A percentile compares a stretch with the other conserved stretches of the same genome.
phyloP scores from a whole-genome alignment of 163 green algal genomes.

The Chloromonas sp. region DNA sequence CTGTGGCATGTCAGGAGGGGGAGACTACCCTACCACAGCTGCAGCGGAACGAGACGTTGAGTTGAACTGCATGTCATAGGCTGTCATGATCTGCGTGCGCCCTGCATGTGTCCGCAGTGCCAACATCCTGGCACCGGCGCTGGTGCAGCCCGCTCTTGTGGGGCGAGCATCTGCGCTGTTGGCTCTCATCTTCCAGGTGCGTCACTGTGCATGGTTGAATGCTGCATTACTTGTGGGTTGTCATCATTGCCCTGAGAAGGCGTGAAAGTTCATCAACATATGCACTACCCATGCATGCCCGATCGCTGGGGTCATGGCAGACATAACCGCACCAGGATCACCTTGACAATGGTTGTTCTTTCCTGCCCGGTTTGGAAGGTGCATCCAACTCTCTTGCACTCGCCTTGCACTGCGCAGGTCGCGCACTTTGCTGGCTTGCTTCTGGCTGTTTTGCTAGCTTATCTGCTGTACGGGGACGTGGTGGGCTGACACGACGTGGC shows the following conservation, averaged over 20 bases:
- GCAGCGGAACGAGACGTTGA: background rate
- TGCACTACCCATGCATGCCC: background rate
- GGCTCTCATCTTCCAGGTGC: conserved; percentile 55
- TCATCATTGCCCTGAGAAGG: background rate
- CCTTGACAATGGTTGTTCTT: background rate
- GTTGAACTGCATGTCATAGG: background rate
- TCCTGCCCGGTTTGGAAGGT: too few species aligned
- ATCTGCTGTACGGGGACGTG: conserved; percentile 19
- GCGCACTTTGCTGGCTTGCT: conserved; percentile 50
- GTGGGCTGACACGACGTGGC: too few species aligned
- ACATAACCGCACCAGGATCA: background rate
- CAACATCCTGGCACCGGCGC: conserved; percentile 50
- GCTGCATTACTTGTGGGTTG: background rate
- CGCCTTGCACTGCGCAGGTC: background rate
- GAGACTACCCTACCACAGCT: background rate
- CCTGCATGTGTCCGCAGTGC: background rate
- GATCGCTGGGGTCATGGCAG: background rate
- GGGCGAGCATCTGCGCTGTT: conserved; percentile 47
- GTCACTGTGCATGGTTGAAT: background rate
- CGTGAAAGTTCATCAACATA: background rate
- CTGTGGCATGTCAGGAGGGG: too few species aligned
- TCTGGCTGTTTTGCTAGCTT: conserved; percentile 21
- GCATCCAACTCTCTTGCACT: too few species aligned
- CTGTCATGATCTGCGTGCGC: background rate
- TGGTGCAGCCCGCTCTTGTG: conserved; percentile 37